Base-by-base conservation (phyloP, 768 basidiomycete species). In the Lactifluus piperatus region DNA sequence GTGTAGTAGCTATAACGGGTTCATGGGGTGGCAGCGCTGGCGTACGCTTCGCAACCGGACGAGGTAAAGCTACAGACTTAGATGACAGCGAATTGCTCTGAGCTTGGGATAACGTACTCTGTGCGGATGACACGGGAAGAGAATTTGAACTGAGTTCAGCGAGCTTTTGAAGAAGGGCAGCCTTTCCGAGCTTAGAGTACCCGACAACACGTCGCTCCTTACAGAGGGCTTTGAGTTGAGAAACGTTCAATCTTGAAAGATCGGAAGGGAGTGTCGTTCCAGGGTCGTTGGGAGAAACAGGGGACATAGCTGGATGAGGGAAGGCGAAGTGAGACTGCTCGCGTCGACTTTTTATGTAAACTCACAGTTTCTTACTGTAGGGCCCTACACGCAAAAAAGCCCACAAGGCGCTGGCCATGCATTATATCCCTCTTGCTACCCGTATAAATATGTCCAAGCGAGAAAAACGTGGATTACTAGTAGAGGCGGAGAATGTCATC, bases 121-220 rank as follows among this genome's bases (percentile, higher is more conserved):
- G 39, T 14, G 41, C 41, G 22, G 47, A 49, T 16, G 47, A 54
- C 14, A 24, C 2, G 24, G 36, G 8, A 6, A 20, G 49, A 29
- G 54, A 57, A 44, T 36, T 50, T 29, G 58, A 6, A 1, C 43
- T 51, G 47, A 41, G 37, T 51, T 51, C 67, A 4, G 37, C 51
- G 29, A 82, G 68, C 66, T 77, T 85, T 59, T 75, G 73, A 29
- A 89, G 69, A 37, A 89, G 74, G 1, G 73, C 78, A 52, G 73
- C 71, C 68, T 88, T 88, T 41, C 70, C 68, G 20, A 87, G 78
- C 67, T 84, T 90, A 10, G 85, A 86, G 67, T 86, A 89, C 0
- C 84, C 84, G 44, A 74, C 66, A 26, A 89, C 72, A 22, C 76
- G 73, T 55, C 71, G 76, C 51, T 83, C 85, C 67, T 85, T 89